These are phyloP conservation scores for Thalassiosira hispida DNA, from an alignment of 352 stramenopile species.

Conservation along the genomic window DNA sequence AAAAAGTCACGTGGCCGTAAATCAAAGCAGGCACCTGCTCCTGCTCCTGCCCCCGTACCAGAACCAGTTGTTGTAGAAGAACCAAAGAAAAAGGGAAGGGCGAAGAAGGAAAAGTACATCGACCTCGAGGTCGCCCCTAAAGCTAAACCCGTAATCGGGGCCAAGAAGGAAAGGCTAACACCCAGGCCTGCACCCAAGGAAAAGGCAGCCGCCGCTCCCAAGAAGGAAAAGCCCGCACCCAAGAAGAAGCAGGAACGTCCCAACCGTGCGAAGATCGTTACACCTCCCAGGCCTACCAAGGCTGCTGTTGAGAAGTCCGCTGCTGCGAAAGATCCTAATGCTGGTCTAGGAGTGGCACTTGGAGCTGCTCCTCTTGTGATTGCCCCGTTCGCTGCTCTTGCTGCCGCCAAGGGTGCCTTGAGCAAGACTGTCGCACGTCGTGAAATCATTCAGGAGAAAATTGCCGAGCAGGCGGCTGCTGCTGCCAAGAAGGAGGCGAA, in stretches of 20 bases:
- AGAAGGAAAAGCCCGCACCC: conserved; percentile 36
- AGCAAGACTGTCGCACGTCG: conserved; percentile 63
- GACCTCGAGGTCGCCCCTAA: conserved; percentile 19
- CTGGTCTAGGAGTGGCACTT: conserved; percentile 71
- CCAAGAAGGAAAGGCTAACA: too few relatives aligned
- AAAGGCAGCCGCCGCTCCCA: conserved; percentile 14
- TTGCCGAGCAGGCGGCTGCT: conserved; percentile 61
- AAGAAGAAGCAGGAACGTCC: conserved; percentile 38
- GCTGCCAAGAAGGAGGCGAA: conserved; percentile 30
- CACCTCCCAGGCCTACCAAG: conserved; percentile 19
- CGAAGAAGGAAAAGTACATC: conserved; percentile 39
- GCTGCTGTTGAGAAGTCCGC: not conserved
- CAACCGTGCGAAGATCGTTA: conserved; percentile 15
- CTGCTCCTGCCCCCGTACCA: not conserved
- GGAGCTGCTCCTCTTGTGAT: conserved; percentile 76
- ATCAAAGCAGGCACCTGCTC: conserved; percentile 3
- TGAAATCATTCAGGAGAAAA: conserved; percentile 78
- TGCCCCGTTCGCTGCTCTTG: conserved; percentile 63
- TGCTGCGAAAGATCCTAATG: conserved; percentile 59
- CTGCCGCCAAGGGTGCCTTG: conserved; percentile 59
- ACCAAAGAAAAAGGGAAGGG: conserved; percentile 25
- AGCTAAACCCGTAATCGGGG: too few relatives aligned
- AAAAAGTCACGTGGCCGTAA: conserved; percentile 9
- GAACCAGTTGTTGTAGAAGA: conserved; percentile 27
- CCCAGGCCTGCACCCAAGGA: too few relatives aligned